Evolutionary conservation across 2,329 filamentous ascomycete genomes (phyloP).

Genomic region (Neonectria punicea): DNA sequence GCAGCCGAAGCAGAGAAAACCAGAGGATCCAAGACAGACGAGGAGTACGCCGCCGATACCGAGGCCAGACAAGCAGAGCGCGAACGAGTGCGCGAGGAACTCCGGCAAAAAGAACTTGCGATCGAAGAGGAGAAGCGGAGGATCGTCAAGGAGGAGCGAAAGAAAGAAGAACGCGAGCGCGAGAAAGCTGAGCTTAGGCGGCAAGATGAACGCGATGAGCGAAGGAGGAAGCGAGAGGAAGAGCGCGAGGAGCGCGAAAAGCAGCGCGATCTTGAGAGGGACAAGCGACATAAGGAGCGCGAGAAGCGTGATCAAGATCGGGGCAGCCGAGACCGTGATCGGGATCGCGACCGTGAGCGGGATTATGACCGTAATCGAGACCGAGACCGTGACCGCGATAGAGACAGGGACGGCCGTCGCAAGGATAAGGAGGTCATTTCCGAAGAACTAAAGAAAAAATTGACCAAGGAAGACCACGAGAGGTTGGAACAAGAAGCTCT

Average conservation of each 20-base stretch:
- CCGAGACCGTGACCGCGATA: slow-evolving; percentile 43
- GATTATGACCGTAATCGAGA: slow-evolving; percentile 45
- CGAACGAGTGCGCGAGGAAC: slow-evolving; percentile 69
- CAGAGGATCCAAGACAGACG: slow-evolving; percentile 77
- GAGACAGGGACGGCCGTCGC: slow-evolving; percentile 46
- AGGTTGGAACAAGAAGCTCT: slow-evolving; percentile 68
- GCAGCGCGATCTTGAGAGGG: slow-evolving; percentile 53
- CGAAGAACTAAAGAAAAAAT: slow-evolving; percentile 62
- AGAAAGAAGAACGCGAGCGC: slow-evolving; percentile 59
- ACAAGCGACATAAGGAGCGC: slow-evolving; percentile 53
- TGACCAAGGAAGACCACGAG: slow-evolving; percentile 68
- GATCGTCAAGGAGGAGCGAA: slow-evolving; percentile 67
- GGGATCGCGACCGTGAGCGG: slow-evolving; percentile 46
- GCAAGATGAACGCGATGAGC: slow-evolving; percentile 61
- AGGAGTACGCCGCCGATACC: slow-evolving; percentile 77
- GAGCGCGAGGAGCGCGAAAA: slow-evolving; percentile 66
- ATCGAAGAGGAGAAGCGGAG: slow-evolving; percentile 71
- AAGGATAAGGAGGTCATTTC: slow-evolving; percentile 52
- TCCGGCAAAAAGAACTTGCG: slow-evolving; percentile 67
- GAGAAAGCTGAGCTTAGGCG: slow-evolving; percentile 62
- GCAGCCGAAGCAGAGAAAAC: slow-evolving; percentile 72
- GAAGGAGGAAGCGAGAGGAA: slow-evolving; percentile 62
- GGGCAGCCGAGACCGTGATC: slow-evolving; percentile 46
- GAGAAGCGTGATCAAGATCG: slow-evolving; percentile 52
- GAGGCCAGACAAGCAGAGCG: slow-evolving; percentile 68